Base-by-base conservation (phyloP, 2,329 filamentous ascomycete species). In the Elsinoe necatrix region DNA sequence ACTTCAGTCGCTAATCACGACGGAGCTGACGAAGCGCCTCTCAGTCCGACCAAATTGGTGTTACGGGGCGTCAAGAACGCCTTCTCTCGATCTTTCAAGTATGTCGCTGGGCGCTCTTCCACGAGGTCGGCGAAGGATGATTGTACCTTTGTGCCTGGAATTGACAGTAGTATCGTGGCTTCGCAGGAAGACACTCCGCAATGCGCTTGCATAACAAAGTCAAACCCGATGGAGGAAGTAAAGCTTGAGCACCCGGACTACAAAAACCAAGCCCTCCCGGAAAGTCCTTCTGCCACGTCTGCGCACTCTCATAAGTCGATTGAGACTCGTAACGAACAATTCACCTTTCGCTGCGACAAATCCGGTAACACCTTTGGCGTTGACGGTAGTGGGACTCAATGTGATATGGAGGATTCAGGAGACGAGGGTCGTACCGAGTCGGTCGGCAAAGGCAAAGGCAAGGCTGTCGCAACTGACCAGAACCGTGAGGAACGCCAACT, bases 1-100 rank as follows among this genome's bases (percentile, higher is more conserved):
- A 18, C n/a, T n/a, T 27, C 11, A 11, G 25, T 31, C 23, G 20
- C 27, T 31, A 25, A 14, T 34, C 14, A 39, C 20, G 48, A 52
- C 31, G 48, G 48, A 27, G 52, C 21, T 12, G 25, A 25, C 18
- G 37, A 29, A n/a, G 3, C 20, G 18, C 43, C 55, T 20, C 29
- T 41, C 27, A 47, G 43, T 50, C 42, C 55, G n/a, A 25, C 55
- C 27, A 57, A 50, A 25, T 20, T n/a, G 29, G 52, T 21, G 4
- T 45, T 45, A 4, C 25, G 16, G 12, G 48, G 31, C 9, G 3
- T 52, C n/a, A 52, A 52, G 18, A 34, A 35, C 16, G 48, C 25
- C 34, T 21, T 52, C 5, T 35, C 48, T 4, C 48, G 52, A 9
- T 27, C 52, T 14, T 43, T 42, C 18, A 42, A 45, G 23, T 43